A percentile compares a stretch with the other conserved stretches of the same genome.
phyloP scores from a whole-genome alignment of 129 eudicot genomes.

The Helianthus tuberosus region DNA sequence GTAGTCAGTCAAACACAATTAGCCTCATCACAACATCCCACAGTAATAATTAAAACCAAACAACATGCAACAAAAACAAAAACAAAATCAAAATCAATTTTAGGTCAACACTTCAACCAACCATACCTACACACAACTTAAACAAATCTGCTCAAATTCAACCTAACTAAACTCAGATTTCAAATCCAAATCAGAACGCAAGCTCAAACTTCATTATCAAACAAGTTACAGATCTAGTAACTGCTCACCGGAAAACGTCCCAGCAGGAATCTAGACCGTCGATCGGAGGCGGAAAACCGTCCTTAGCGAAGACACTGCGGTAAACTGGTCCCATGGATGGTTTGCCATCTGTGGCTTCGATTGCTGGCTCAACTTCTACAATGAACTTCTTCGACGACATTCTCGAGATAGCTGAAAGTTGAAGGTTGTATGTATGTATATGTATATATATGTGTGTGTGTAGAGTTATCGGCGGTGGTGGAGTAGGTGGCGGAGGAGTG shows the following conservation, averaged over 20 bases:
- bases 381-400: conserved; percentile 60
- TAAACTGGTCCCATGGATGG: conserved; percentile 87
- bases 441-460: not conserved
- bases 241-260: conserved; percentile 81
- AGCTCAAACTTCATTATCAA: not conserved
- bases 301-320: conserved; percentile 63
- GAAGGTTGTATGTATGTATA: not conserved
- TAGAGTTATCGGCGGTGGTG: conserved; percentile 10
- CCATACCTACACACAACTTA: not conserved
- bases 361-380: conserved; percentile 75
- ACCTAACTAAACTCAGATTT: conserved; percentile 5
- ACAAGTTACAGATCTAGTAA: conserved; percentile 27
- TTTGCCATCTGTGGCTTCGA: conserved; percentile 58
- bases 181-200: conserved; percentile 6
- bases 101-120: conserved; percentile 8
- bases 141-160: conserved; percentile 4
- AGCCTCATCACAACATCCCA: not conserved
- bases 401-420: not conserved
- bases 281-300: conserved; percentile 67
- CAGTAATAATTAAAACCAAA: not conserved
- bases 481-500: conserved; percentile 32
- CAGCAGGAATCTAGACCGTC: conserved; percentile 72
- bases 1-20: too few relatives aligned
- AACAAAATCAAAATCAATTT: conserved; percentile 26
- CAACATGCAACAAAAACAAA: not conserved